Evolutionary conservation across 495 filamentous ascomycete genomes (phyloP).

Genomic region (Aspergillus incahuasiensis): DNA sequence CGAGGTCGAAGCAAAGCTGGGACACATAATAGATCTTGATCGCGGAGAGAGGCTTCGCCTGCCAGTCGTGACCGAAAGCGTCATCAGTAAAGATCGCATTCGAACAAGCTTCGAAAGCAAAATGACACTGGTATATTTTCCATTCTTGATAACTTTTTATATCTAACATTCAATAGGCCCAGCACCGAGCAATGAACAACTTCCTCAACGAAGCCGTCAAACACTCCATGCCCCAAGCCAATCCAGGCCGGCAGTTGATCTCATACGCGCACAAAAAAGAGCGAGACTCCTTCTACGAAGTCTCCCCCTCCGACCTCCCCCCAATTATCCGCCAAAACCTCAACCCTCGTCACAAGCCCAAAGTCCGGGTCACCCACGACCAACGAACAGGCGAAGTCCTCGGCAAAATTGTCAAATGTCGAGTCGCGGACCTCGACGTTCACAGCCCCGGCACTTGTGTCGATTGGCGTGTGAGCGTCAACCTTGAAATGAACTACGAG

Average conservation of each 20-base stretch:
- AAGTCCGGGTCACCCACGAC: conserved; percentile 74
- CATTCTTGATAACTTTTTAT: background rate
- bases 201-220: conserved; percentile 72
- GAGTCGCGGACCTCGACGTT: conserved; percentile 78
- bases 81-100: conserved; percentile 52
- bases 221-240: conserved; percentile 31
- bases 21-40: conserved; percentile 67
- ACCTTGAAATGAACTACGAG: conserved; percentile 83
- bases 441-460: conserved; percentile 66
- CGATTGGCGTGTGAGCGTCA: conserved; percentile 86
- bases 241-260: conserved; percentile 58
- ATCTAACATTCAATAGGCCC: conserved; percentile 44
- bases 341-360: conserved; percentile 55
- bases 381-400: conserved; percentile 65
- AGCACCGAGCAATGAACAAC: conserved; percentile 73
- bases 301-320: conserved; percentile 56
- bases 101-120: conserved; percentile 65
- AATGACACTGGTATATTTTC: conserved; percentile 70
- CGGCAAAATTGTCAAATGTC: conserved; percentile 83
- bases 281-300: conserved; percentile 74
- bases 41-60: conserved; percentile 62
- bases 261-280: conserved; percentile 77
- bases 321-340: conserved; percentile 50
- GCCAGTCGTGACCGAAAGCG: conserved; percentile 59
- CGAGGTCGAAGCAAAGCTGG: conserved; percentile 47